Evolutionary conservation across 495 filamentous ascomycete species (phyloP), one percentile per base, ranked within the genome.

Genomic region (Penicillium bovifimosum): DNA sequence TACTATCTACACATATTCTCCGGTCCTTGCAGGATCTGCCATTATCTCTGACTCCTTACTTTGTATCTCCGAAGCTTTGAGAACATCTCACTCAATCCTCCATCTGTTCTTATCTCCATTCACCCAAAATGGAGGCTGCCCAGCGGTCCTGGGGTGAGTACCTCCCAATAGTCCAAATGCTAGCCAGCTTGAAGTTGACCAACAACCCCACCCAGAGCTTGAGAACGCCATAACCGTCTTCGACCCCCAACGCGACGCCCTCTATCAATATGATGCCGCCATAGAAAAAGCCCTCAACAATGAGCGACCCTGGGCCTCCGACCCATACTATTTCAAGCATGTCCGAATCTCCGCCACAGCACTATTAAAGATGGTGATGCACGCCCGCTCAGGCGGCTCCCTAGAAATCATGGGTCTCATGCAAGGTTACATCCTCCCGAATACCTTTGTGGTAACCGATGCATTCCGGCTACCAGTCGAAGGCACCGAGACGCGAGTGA

Each of bases 351-450:
- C 89, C 35, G 89, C 95, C 34, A 84, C 95, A 18, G 95, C 95
- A 5, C 82, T 99, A 10, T 78, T 97, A 56, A 99, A 99, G 73
- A 99, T 99, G 95, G 90, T 95, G 51, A 97, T 96, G 90, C 95
- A 99, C 67, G 95, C 95, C 1, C 87, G 95, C 17, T 88, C 87
- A 0, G 95, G 95, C 43, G 92, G 93, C 14, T 83, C 83, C 2
- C 78, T 97, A 50, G 95, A 99, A 70, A 80, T 99, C 39, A 99
- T 99, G 95, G 95, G 95, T 41, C 70, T 99, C 60, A 97, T 99
- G 95, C 90, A 96, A 71, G 95, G 95, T 34, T 93, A 95, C 64
- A 87, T 96, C 29, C 57, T 73, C 9, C 79, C 85, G 40, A 81
- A 87, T 44, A 88, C 90, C 4, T 86, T 99, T 62, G 84, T 99